These are phyloP conservation scores for Backusella westeae DNA, from an alignment of 192 early-diverging fungal species.

Conservation along the genomic window DNA sequence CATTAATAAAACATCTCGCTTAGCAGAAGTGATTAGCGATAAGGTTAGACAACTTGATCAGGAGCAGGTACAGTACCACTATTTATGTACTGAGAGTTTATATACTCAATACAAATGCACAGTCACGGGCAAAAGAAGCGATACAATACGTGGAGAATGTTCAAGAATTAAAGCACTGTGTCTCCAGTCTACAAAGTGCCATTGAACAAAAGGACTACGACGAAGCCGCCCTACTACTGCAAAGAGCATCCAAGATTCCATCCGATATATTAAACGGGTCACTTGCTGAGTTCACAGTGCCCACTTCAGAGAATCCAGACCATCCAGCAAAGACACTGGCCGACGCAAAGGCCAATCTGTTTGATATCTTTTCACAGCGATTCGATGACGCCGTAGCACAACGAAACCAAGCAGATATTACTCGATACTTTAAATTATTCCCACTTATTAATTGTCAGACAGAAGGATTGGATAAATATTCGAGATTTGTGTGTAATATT, in stretches of 20 bases:
- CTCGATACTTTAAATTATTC: constrained; percentile 88
- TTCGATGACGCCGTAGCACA: constrained; percentile 79
- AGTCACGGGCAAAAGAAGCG: constrained; percentile 68
- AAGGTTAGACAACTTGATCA: constrained; percentile 84
- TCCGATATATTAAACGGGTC: constrained; percentile 54
- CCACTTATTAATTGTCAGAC: constrained; percentile 79
- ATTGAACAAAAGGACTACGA: constrained; percentile 64
- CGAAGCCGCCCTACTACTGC: constrained; percentile 61
- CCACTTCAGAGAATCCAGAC: constrained; percentile 53
- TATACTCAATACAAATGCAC: background rate
- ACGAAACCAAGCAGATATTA: constrained; percentile 72
- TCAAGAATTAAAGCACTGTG: constrained; percentile 70
- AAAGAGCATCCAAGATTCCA: constrained; percentile 61
- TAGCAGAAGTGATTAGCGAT: constrained; percentile 81
- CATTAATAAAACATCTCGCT: constrained; percentile 61
- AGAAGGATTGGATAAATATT: constrained; percentile 88
- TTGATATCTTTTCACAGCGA: constrained; percentile 67
- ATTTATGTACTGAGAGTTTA: background rate
- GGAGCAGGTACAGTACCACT: constrained; percentile 47
- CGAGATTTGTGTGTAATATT: constrained; percentile 78
- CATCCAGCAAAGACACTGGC: constrained; percentile 53
- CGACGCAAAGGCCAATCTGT: constrained; percentile 60
- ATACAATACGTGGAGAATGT: constrained; percentile 73
- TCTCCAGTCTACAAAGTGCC: constrained; percentile 61
- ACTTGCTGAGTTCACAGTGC: constrained; percentile 59